Percentiles rank a stretch among this genome's conserved stretches.
Evolutionary conservation across 495 filamentous ascomycete genomes (phyloP).

Genomic region (Hyaloscypha finlandica): DNA sequence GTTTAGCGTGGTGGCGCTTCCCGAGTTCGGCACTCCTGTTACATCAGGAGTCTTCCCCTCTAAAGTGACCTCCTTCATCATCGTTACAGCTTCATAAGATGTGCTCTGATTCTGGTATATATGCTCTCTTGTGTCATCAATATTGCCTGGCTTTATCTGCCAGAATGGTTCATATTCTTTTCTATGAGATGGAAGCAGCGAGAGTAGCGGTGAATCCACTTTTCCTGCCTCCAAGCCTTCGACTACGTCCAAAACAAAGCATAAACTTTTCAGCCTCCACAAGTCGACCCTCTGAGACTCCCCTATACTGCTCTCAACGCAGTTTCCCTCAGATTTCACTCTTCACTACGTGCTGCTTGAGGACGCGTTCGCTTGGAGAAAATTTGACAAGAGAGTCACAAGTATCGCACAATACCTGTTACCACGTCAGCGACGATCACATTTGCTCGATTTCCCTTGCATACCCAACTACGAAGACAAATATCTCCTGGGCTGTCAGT

Average conservation of each 20-base stretch:
- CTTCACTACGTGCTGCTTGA: not conserved
- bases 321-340: not conserved
- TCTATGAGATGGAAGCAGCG: not conserved
- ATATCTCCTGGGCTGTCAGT: not conserved
- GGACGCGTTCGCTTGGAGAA: not conserved
- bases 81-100: not conserved
- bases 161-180: not conserved
- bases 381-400: slow-evolving; percentile 5
- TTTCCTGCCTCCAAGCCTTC: not conserved
- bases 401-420: slow-evolving; percentile 5
- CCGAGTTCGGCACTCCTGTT: too few species aligned
- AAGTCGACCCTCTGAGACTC: not conserved
- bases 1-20: too few species aligned
- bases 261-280: not conserved
- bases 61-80: too few species aligned
- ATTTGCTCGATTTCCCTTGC: not conserved
- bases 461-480: not conserved
- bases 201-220: not conserved
- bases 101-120: not conserved
- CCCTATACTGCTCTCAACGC: not conserved
- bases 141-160: not conserved
- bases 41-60: too few species aligned
- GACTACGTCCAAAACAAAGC: not conserved
- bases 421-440: not conserved
- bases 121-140: not conserved